Conservation (phyloP, 768 basidiomycete genomes). For the Lepiota venenata region DNA sequence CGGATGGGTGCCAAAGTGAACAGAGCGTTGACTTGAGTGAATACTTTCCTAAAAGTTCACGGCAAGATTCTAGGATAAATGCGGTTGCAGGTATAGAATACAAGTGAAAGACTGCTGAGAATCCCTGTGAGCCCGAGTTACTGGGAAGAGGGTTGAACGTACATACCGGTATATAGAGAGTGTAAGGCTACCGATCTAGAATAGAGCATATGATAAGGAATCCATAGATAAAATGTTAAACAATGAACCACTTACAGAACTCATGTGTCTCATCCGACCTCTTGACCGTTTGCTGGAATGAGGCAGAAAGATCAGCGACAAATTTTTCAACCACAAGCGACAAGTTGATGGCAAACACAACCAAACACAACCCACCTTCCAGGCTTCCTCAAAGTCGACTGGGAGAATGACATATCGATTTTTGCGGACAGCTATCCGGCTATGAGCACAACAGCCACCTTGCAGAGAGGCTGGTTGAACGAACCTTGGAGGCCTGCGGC, state of each 20-base stretch:
- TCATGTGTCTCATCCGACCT: slow-evolving; percentile 94
- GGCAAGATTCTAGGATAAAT: slow-evolving; percentile 17
- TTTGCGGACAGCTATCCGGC: slow-evolving; percentile 80
- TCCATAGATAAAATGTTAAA: slow-evolving; percentile 4
- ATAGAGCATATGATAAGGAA: slow-evolving; percentile 10
- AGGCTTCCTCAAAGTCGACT: slow-evolving; percentile 97
- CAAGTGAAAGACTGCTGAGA: slow-evolving; percentile 13
- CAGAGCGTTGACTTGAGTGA: slow-evolving; percentile 41
- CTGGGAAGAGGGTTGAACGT: slow-evolving; percentile 16
- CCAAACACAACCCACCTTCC: slow-evolving; percentile 86
- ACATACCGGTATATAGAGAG: slow-evolving; percentile 21
- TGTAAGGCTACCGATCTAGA: slow-evolving; percentile 35
- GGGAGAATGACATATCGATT: slow-evolving; percentile 98
- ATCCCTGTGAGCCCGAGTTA: slow-evolving; percentile 1
- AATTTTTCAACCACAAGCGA: slow-evolving; percentile 21
- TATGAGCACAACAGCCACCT: neutral
- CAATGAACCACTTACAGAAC: slow-evolving; percentile 68
- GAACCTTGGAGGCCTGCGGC: slow-evolving; percentile 95
- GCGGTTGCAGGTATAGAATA: slow-evolving; percentile 17
- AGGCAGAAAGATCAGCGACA: slow-evolving; percentile 26
- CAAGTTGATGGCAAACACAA: slow-evolving; percentile 34
- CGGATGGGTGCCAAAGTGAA: slow-evolving; percentile 86
- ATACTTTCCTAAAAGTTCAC: neutral
- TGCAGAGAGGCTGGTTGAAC: neutral
- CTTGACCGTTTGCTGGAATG: slow-evolving; percentile 89